Evolutionary conservation across 768 basidiomycete genomes (phyloP), one percentile per base, ranked within the genome.

Genomic region (Coprinellus micaceus): DNA sequence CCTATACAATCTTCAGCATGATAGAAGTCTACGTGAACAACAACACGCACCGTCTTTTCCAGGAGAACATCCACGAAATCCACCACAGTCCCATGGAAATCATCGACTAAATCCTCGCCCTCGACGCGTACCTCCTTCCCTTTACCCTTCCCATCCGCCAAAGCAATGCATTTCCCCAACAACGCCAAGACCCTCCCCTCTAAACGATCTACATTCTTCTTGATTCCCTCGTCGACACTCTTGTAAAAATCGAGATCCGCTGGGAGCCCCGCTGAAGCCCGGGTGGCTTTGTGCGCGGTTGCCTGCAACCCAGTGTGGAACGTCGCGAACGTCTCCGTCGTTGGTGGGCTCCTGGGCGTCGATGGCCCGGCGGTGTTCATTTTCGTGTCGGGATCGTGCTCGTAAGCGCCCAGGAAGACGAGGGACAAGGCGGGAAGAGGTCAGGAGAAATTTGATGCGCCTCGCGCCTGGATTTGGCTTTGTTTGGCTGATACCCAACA

Each of bases 181-280:
- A 94, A 63, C 7, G 74, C 68, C 21, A 97, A 77, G 2, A 95
- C 78, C 28, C 83, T 77, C 15, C 78, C 70, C 0, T 90, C 87
- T 54, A 89, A 80, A 3, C 65, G 69, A 64, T 98, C 94, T 33
- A 97, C 70, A 40, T 85, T 82, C 53, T 75, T 75, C 1, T 86
- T 88, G 53, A 97, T 77, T 1, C 71, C 75, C 3, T 81, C 70
- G 68, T 95, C 88, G 59, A 98, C 82, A 2, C 94, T 90, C 22
- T 91, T 87, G 71, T 97, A 91, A 69, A 94, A 98, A n/a, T 78
- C 72, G 55, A 98, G 75, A 72, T 98, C 95, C 13, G 75, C 60
- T 2, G 93, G 88, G 2, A 92, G 74, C 1, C 74, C 72, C 1
- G 81, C 81, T 0, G 89, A 81, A 49, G 78, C 73, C 52, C 83